Conservation (phyloP, 495 filamentous ascomycete species). For the Cercophora newfieldiana region DNA sequence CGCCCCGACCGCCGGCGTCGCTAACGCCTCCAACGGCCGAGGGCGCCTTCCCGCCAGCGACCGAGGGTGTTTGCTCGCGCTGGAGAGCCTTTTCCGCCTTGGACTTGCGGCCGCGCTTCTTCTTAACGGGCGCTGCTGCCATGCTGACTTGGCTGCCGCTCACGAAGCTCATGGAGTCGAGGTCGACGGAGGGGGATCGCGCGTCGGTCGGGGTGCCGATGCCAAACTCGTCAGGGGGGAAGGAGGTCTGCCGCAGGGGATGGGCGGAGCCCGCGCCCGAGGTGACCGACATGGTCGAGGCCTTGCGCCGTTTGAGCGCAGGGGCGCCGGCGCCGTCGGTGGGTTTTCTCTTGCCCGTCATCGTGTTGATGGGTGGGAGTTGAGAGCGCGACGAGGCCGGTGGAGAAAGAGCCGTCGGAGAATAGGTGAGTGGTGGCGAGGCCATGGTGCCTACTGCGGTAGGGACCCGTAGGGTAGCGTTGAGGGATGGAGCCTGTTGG, state of each 20-base stretch:
- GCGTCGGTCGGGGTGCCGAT: slow-evolving; percentile 44
- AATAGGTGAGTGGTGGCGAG: slow-evolving; percentile 54
- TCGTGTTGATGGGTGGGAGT: slow-evolving; percentile 40
- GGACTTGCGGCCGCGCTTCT: slow-evolving; percentile 66
- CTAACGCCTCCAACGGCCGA: slow-evolving; percentile 50
- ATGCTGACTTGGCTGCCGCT: slow-evolving; percentile 65
- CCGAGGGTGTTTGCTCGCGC: slow-evolving; percentile 51
- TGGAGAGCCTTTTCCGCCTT: slow-evolving; percentile 59
- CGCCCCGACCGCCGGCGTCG: slow-evolving; percentile 36
- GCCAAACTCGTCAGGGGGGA: slow-evolving; percentile 61
- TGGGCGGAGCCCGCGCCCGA: slow-evolving; percentile 55
- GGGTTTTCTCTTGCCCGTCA: slow-evolving; percentile 57
- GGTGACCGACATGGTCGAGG: slow-evolving; percentile 54
- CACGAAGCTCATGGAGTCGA: slow-evolving; percentile 65
- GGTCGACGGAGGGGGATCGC: slow-evolving; percentile 65
- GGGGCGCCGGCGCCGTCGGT: slow-evolving; percentile 47
- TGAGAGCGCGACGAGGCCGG: slow-evolving; percentile 49
- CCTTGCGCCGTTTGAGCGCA: slow-evolving; percentile 64
- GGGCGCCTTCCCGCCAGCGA: slow-evolving; percentile 50
- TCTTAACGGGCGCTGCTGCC: slow-evolving; percentile 40
- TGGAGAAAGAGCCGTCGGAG: slow-evolving; percentile 50
- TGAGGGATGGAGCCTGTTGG: not conserved
- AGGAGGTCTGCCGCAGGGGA: slow-evolving; percentile 86
- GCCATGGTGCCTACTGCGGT: slow-evolving; percentile 50
- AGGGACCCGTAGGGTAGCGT: not conserved